Evolutionary conservation across 768 basidiomycete genomes (phyloP), one percentile per base, ranked within the genome.

Genomic region (Heimioporus sp.): DNA sequence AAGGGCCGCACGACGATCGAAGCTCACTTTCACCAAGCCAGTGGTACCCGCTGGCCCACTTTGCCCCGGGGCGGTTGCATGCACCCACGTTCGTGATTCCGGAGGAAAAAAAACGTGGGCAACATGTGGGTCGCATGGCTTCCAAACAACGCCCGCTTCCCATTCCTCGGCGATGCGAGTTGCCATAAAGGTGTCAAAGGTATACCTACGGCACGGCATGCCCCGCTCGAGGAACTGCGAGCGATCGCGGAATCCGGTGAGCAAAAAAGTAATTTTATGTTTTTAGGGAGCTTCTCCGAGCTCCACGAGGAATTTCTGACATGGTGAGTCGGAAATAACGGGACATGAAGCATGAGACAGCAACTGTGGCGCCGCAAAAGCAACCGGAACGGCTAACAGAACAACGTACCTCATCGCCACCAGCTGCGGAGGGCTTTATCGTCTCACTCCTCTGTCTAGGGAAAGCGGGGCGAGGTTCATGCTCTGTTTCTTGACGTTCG

Each of bases 401-500:
- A 49, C 21, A 10, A 56, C 62, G 28, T 30, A 66, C 63, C 58
- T 61, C 47, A 21, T 52, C 45, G 17, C 20, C 39, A 8, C 37
- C 38, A 36, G 15, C 39, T 17, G 36, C 9, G 15, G 17, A 11
- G 1, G 49, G 51, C 24, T 52, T 61, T 13, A 66, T 44, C 2
- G 60, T 56, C 37, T 51, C 63, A 36, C 57, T 63, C 42, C 51
- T 65, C 48, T 53, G 54, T 30, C 46, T 51, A 44, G 51, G 51
- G 10, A 52, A 44, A 32, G 34, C 15, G 1, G 36, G 5, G 12
- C n/a, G 56, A 30, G 21, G 35, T 21, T 52, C 53, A 20, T 51
- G 47, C 3, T 15, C 31, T 2, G 41, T 50, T 28, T 63, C 59
- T 52, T 53, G 37, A 16, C 76, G 68, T 48, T 81, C 79, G 12